Base-by-base conservation (phyloP, 1,284 basidiomycete species). In the Taiwanofungus camphoratus region DNA sequence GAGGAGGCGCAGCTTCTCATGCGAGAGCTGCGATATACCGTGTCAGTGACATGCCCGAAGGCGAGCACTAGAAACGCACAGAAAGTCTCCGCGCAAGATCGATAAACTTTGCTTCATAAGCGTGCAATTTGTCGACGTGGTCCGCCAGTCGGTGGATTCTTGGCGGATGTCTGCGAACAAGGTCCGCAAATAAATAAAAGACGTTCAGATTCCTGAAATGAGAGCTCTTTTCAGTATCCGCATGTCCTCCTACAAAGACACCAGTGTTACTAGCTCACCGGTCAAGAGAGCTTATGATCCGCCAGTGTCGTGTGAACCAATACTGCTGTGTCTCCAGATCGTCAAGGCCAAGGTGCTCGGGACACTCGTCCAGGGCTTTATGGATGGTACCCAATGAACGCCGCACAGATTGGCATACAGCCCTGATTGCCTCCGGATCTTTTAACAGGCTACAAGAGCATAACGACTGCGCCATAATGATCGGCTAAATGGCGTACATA, bases 81-180 rank as follows among this genome's bases (percentile, higher is more conserved):
- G 39, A 24, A 23, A 57, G 50, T 23, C 53, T 36, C 31, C 52
- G 47, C 27, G 49, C 53, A 37, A 57, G 48, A 32, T 57, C 53
- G 5, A 50, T 32, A 41, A 55, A 55, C 43, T 57, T 57, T 15
- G 33, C 41, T 11, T 45, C 39, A 45, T 50, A 55, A 81, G 72
- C 64, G 82, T 85, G 38, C 43, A 49, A 44, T 48, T 60, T 51
- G 43, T 53, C 37, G 44, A 62, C 23, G 49, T 61, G 32, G 32
- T 45, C 38, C 39, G 52, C 46, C 48, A 59, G 33, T 40, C 52
- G 40, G 55, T 63, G 45, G 52, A 61, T 37, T 51, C 54, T 45
- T 35, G 54, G 55, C 19, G 57, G 50, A 19, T 42, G 47, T 24
- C 43, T 27, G 19, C 49, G 50, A 33, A 57, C 36, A 38, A 52